phyloP scores from a whole-genome alignment of 257 asterid species.

The Solanum infundibuliforme region DNA sequence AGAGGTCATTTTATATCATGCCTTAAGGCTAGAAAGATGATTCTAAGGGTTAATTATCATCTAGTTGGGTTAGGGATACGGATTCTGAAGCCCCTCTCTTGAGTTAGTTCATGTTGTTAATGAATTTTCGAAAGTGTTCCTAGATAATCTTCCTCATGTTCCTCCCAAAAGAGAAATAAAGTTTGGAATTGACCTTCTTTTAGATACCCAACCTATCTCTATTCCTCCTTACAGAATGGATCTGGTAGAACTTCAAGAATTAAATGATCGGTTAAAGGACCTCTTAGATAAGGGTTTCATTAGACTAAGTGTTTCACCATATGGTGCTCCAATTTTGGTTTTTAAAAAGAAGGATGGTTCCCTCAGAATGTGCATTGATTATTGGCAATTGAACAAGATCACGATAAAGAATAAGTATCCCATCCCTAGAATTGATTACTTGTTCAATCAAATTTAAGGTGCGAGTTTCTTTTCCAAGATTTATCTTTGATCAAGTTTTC shows the following conservation, averaged over 20 bases:
- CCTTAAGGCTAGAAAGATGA: not conserved
- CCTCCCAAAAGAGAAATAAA: not conserved
- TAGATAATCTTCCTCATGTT: not conserved
- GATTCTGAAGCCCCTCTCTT: not conserved
- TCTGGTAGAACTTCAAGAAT: not conserved
- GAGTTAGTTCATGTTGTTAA: not conserved
- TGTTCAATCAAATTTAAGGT: not conserved
- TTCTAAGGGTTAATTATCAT: too few species aligned
- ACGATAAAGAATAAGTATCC: not conserved
- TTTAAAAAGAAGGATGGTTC: not conserved
- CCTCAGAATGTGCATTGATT: not conserved
- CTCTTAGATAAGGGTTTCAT: not conserved
- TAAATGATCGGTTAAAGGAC: not conserved
- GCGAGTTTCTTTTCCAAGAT: not conserved
- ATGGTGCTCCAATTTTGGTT: not conserved
- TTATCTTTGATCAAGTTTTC: not conserved
- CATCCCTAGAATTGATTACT: not conserved
- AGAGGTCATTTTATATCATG: not conserved
- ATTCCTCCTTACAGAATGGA: not conserved
- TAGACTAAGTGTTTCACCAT: not conserved
- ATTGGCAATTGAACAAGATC: not conserved
- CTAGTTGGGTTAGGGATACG: not conserved
- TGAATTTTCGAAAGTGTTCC: not conserved
- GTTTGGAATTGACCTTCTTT: too few species aligned
- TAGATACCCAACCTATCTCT: not conserved